Evolutionary conservation across 768 basidiomycete species (phyloP).

Genomic region (Auriscalpium vulgare): DNA sequence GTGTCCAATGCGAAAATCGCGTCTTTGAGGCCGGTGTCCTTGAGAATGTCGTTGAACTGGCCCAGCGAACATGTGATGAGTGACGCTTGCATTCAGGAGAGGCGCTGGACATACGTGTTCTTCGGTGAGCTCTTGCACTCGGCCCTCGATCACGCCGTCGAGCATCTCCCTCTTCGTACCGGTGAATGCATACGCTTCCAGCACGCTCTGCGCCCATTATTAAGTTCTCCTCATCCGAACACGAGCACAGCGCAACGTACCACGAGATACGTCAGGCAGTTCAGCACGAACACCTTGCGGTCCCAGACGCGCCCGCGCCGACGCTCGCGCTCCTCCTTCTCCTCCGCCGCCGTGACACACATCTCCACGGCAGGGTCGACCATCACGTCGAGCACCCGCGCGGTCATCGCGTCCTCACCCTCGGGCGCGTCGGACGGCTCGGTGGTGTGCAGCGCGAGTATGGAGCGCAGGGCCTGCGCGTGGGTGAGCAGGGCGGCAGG

Average conservation of each 20-base stretch:
- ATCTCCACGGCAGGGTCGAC: constrained; percentile 79
- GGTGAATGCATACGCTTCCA: constrained; percentile 67
- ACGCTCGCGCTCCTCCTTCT: constrained; percentile 60
- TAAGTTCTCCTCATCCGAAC: too few species aligned
- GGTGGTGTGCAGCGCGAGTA: constrained; percentile 57
- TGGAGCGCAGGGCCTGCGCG: constrained; percentile 72
- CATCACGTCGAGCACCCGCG: constrained; percentile 73
- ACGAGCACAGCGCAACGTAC: constrained; percentile 28
- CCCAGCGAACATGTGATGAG: neutral
- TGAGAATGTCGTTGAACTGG: constrained; percentile 44
- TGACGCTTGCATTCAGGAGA: constrained; percentile 2
- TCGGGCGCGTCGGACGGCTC: constrained; percentile 17
- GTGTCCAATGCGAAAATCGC: constrained; percentile 36
- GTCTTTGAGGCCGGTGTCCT: constrained; percentile 45
- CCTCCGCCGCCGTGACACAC: constrained; percentile 60
- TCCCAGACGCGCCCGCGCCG: constrained; percentile 63
- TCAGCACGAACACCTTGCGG: constrained; percentile 72
- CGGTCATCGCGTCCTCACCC: constrained; percentile 38
- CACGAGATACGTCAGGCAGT: constrained; percentile 77
- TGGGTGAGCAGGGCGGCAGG: constrained; percentile 78
- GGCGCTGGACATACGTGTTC: constrained; percentile 62
- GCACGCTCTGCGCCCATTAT: constrained; percentile 40
- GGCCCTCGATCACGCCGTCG: constrained; percentile 49
- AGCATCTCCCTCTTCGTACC: constrained; percentile 49
- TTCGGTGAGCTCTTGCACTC: constrained; percentile 58